Percentiles rank a stretch among this genome's conserved stretches.
Conservation (phyloP, 768 basidiomycete genomes). For the Trametes sanguinea region DNA sequence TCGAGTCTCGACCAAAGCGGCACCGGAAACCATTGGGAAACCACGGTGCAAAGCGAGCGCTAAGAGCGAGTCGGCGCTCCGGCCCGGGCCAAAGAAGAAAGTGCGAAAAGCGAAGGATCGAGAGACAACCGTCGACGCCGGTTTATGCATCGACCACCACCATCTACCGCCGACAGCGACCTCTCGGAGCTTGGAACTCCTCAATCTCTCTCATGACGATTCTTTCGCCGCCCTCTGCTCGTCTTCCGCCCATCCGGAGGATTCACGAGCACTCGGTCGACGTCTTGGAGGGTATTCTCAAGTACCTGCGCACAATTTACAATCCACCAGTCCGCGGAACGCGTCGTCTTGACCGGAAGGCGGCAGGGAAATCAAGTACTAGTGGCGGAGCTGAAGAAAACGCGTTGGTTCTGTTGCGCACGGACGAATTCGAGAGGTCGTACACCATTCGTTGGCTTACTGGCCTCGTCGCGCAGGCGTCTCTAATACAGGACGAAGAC, state of each 20-base stretch:
- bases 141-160: neutral
- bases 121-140: no score
- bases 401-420: conserved; percentile 39
- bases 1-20: no score
- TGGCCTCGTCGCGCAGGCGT: conserved; percentile 46
- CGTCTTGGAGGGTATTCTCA: conserved; percentile 46
- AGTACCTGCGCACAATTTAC: conserved; percentile 56
- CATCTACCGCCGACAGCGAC: neutral
- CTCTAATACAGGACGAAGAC: conserved; percentile 2
- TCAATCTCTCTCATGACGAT: conserved; percentile 6
- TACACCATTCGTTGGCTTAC: conserved; percentile 78
- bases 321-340: conserved; percentile 65
- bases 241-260: conserved; percentile 54
- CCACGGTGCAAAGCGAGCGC: no score
- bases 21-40: no score
- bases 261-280: conserved; percentile 39
- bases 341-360: conserved; percentile 38
- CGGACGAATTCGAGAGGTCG: conserved; percentile 69
- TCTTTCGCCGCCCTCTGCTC: conserved; percentile 46
- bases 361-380: neutral
- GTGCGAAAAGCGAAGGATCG: neutral
- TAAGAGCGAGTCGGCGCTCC: no score
- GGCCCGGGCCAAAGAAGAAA: neutral
- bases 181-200: neutral
- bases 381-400: neutral